phyloP scores from a whole-genome alignment of 2,329 filamentous ascomycete species.

The Aspergillus pseudotamarii region DNA sequence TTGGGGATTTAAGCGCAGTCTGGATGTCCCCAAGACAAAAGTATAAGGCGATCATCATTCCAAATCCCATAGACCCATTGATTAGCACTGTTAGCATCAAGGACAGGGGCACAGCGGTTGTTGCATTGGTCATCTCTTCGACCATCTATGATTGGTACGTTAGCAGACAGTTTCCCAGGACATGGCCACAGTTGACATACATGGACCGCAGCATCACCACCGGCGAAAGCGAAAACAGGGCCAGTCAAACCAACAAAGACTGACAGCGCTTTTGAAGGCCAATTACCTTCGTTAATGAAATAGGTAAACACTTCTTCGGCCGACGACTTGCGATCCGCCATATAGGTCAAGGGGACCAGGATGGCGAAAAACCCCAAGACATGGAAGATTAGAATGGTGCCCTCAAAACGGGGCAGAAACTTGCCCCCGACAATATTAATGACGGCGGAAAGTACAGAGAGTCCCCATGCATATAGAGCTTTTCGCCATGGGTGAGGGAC shows the following conservation, averaged over 20 bases:
- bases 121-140: conserved; percentile 45
- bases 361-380: conserved; percentile 56
- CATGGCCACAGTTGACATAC: conserved; percentile 25
- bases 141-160: conserved; percentile 28
- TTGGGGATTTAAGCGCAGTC: conserved; percentile 26
- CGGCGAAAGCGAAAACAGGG: conserved; percentile 41
- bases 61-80: conserved; percentile 41
- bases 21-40: conserved; percentile 42
- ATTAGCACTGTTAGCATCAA: conserved; percentile 40
- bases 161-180: background rate
- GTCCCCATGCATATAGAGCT: conserved; percentile 51
- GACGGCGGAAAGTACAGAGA: conserved; percentile 40
- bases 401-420: conserved; percentile 52
- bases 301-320: conserved; percentile 49
- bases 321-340: conserved; percentile 45
- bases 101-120: conserved; percentile 37
- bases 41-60: conserved; percentile 41
- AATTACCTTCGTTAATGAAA: conserved; percentile 53
- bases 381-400: conserved; percentile 52
- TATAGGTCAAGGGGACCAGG: conserved; percentile 49
- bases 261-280: conserved; percentile 47
- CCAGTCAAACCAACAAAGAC: conserved; percentile 39
- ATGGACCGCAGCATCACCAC: conserved; percentile 42
- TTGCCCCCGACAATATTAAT: conserved; percentile 50
- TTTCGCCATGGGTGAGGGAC: conserved; percentile 50